Evolutionary conservation across 495 filamentous ascomycete species (phyloP).

Genomic region (Daldinia childiae): DNA sequence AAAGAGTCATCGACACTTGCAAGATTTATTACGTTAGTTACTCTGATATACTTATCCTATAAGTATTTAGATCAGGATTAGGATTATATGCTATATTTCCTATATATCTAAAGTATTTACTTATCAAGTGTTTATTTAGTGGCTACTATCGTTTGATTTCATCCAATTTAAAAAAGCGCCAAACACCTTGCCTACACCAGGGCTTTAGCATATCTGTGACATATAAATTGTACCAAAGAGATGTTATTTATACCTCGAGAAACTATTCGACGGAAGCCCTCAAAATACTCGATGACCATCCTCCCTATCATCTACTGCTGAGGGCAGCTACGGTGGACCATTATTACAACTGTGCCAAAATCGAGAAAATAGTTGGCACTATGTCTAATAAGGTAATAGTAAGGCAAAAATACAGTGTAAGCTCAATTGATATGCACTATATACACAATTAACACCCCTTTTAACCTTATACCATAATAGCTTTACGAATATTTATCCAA

Average conservation of each 20-base stretch:
- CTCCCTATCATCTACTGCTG: constrained; percentile 1
- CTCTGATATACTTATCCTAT: background rate
- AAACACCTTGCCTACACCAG: background rate
- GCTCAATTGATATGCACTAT: no score
- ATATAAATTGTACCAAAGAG: constrained; percentile 1
- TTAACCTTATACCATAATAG: no score
- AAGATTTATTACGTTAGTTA: background rate
- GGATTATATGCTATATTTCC: background rate
- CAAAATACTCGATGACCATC: background rate
- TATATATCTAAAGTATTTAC: background rate
- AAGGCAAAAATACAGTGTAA: no score
- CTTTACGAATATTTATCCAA: no score
- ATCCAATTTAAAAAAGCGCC: background rate
- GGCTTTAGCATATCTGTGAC: background rate
- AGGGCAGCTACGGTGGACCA: no score
- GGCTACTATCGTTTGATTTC: no score
- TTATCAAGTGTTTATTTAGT: no score
- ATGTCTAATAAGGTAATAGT: no score
- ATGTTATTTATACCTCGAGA: background rate
- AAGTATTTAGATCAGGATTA: background rate
- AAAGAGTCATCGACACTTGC: background rate
- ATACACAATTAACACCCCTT: no score
- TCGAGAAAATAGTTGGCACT: no score
- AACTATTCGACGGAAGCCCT: background rate
- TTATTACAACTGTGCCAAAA: no score